A percentile compares a stretch with the other conserved stretches of the same genome.
Evolutionary conservation across 1,139 yeast species (phyloP).

Genomic region (Eremothecium coryli): DNA sequence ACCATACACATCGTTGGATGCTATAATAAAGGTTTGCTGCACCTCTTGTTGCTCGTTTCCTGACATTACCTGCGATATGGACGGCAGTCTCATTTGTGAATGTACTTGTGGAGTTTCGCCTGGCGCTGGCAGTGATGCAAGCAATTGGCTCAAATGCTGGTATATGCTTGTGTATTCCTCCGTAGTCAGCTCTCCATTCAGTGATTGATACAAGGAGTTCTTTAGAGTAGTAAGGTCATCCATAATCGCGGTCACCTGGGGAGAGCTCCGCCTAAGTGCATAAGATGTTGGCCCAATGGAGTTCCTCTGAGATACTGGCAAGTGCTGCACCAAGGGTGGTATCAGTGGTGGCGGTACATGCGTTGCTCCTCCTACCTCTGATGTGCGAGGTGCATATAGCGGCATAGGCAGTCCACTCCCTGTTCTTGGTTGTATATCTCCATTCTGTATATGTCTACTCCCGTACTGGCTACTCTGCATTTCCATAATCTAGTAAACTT

Average conservation of each 20-base stretch:
- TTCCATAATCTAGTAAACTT: neutral
- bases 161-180: conserved; percentile 4
- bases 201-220: conserved; percentile 3
- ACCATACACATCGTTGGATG: conserved; percentile 1
- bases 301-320: neutral
- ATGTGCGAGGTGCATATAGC: conserved; percentile 2
- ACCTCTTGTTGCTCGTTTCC: conserved; percentile 2
- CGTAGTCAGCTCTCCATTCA: conserved; percentile 4
- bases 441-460: neutral
- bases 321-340: conserved; percentile 1
- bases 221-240: conserved; percentile 1
- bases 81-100: conserved; percentile 2
- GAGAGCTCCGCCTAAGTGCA: conserved; percentile 4
- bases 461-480: neutral
- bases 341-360: conserved; percentile 2
- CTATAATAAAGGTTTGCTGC: conserved; percentile 1
- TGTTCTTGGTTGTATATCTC: neutral
- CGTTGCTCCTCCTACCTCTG: conserved; percentile 1
- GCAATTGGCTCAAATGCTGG: conserved; percentile 1
- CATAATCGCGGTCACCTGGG: conserved; percentile 4
- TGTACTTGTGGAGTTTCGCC: conserved; percentile 1
- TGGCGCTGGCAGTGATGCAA: conserved; percentile 4
- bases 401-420: neutral
- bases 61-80: conserved; percentile 3
- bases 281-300: conserved; percentile 1